phyloP scores from a whole-genome alignment of 371 early-diverging fungal genomes.

The Apophysomyces sp. region DNA sequence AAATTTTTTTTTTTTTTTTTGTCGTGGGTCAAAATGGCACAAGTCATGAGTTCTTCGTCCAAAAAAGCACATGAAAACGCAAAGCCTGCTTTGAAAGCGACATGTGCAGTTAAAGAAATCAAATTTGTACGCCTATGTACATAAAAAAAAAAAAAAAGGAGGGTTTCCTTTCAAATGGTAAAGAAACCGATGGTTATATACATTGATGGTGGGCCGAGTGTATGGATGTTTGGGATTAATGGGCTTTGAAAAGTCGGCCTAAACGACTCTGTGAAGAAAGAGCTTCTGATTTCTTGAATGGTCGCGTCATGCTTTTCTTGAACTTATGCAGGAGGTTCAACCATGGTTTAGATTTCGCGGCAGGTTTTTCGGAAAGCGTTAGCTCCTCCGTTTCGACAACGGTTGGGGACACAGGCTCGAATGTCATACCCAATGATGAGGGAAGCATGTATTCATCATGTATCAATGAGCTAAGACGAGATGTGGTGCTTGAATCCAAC shows the following conservation, averaged over 20 bases:
- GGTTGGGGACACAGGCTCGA: background rate
- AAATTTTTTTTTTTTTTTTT: background rate
- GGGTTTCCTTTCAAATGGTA: background rate
- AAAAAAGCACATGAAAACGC: conserved; percentile 1
- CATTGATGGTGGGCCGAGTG: background rate
- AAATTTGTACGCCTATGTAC: background rate
- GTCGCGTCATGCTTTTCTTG: background rate
- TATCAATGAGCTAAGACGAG: conserved; percentile 4
- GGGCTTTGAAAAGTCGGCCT: background rate
- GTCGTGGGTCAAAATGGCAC: background rate
- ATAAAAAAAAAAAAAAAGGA: background rate
- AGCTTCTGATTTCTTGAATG: background rate
- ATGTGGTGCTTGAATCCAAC: conserved; percentile 3
- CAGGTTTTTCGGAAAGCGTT: background rate
- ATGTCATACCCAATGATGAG: background rate
- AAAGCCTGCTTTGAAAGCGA: background rate
- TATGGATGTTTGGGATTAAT: background rate
- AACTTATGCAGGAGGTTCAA: background rate
- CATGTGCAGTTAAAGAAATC: background rate
- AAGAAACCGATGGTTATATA: background rate
- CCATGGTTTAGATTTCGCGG: background rate
- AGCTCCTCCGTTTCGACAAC: background rate
- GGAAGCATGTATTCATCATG: background rate
- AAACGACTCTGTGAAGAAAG: background rate
- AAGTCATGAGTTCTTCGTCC: background rate